A percentile compares a stretch with the other conserved stretches of the same genome.
Conservation (phyloP, 345 rosid species). For the Eucalyptus marginata region DNA sequence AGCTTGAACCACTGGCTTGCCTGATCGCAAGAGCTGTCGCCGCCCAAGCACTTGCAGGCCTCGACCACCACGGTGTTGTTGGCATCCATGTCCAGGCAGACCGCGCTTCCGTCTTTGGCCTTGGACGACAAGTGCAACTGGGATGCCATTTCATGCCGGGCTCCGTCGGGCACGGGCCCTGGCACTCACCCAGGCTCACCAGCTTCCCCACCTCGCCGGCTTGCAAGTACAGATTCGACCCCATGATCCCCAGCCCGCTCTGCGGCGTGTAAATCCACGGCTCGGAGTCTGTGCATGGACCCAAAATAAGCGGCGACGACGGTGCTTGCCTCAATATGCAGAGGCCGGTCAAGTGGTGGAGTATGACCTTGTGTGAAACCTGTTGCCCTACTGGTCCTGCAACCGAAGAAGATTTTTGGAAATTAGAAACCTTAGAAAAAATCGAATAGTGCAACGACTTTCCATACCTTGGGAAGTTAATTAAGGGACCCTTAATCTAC, state of each 20-base stretch:
- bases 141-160: constrained; percentile 35
- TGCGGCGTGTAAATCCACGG: background rate
- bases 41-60: background rate
- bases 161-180: background rate
- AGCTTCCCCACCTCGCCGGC: background rate
- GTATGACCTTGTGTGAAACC: too few relatives aligned
- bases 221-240: background rate
- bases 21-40: background rate
- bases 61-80: background rate
- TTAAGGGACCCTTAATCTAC: too few relatives aligned
- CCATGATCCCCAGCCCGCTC: background rate
- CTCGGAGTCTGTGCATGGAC: too few relatives aligned
- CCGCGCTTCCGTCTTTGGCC: constrained; percentile 12
- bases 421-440: too few relatives aligned
- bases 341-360: too few relatives aligned
- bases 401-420: too few relatives aligned
- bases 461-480: too few relatives aligned
- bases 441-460: too few relatives aligned
- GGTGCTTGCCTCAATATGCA: too few relatives aligned
- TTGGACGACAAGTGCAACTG: constrained; percentile 52
- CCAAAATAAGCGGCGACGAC: too few relatives aligned
- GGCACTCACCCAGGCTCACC: too few relatives aligned
- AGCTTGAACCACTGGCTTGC: background rate
- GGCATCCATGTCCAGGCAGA: constrained; percentile 60
- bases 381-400: too few relatives aligned